Evolutionary conservation across 2,329 filamentous ascomycete genomes (phyloP).

Genomic region (Trichoderma koningiopsis): DNA sequence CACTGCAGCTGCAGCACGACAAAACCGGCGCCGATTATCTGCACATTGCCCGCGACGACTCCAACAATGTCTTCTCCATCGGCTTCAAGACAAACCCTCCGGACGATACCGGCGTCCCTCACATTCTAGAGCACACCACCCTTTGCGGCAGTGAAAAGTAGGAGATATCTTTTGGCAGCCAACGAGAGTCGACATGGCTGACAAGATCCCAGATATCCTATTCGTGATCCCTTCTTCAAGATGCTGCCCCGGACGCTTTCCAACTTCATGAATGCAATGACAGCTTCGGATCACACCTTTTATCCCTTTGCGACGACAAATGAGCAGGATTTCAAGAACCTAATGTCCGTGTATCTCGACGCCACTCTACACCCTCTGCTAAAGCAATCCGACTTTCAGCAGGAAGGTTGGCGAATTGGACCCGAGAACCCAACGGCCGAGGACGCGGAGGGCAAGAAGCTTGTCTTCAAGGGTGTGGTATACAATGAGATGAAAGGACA

Average conservation of each 20-base stretch:
- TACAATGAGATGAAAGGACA: slow-evolving; percentile 99
- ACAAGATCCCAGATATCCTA: slow-evolving; percentile 73
- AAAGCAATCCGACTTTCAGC: slow-evolving; percentile 88
- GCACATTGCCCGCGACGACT: slow-evolving; percentile 91
- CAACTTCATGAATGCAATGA: slow-evolving; percentile 99
- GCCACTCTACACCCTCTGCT: slow-evolving; percentile 88
- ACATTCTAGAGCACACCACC: slow-evolving; percentile 97
- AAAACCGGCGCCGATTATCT: slow-evolving; percentile 95
- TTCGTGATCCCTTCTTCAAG: slow-evolving; percentile 99
- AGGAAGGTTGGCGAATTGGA: slow-evolving; percentile 95
- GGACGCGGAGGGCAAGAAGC: slow-evolving; percentile 60
- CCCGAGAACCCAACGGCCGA: slow-evolving; percentile 78
- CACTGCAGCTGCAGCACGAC: slow-evolving; percentile 87
- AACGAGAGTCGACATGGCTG: slow-evolving; percentile 31
- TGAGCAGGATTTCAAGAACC: slow-evolving; percentile 88
- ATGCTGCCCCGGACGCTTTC: slow-evolving; percentile 98
- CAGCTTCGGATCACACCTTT: slow-evolving; percentile 91
- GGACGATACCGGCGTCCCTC: slow-evolving; percentile 92
- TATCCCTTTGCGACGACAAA: slow-evolving; percentile 99
- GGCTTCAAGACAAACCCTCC: slow-evolving; percentile 99
- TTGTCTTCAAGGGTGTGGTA: slow-evolving; percentile 96
- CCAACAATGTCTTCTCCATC: slow-evolving; percentile 99
- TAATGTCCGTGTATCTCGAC: slow-evolving; percentile 95
- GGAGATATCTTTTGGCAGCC: slow-evolving; percentile 29
- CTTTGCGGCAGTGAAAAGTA: slow-evolving; percentile 93